A percentile compares a stretch with the other conserved stretches of the same genome.
These are phyloP conservation scores for Hypericum perforatum DNA, from an alignment of 345 rosid genomes.

Conservation along the genomic window DNA sequence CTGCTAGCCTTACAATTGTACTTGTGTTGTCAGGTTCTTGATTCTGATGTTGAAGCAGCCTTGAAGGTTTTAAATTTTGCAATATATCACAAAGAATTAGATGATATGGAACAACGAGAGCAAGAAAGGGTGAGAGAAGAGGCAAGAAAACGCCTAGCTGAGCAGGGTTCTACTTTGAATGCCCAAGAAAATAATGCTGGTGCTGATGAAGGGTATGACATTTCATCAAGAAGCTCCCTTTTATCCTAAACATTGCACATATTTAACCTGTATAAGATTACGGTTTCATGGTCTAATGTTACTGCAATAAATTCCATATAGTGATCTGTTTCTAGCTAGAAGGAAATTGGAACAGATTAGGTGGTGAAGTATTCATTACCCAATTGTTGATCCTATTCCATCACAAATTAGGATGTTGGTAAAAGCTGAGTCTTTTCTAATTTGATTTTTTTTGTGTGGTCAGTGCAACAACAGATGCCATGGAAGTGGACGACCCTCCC, in stretches of 20 bases:
- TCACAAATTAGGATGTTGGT: too few species aligned
- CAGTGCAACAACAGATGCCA: slow-evolving; percentile 43
- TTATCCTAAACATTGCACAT: background rate
- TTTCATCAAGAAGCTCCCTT: background rate
- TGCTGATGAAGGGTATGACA: slow-evolving; percentile 38
- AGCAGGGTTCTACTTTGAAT: slow-evolving; percentile 18
- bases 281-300: too few species aligned
- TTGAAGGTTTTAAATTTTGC: slow-evolving; percentile 85
- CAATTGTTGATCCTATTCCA: too few species aligned
- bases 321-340: too few species aligned
- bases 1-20: slow-evolving; percentile 1
- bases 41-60: slow-evolving; percentile 85
- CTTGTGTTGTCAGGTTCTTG: slow-evolving; percentile 46
- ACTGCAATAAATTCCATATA: too few species aligned
- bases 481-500: slow-evolving; percentile 78
- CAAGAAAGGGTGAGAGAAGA: slow-evolving; percentile 63
- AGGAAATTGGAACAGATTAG: too few species aligned
- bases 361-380: too few species aligned
- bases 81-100: slow-evolving; percentile 86
- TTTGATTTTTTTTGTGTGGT: slow-evolving; percentile 11
- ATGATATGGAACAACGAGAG: slow-evolving; percentile 95
- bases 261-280: background rate
- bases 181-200: slow-evolving; percentile 17
- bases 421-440: slow-evolving; percentile 1
- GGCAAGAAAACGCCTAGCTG: slow-evolving; percentile 41